phyloP scores from a whole-genome alignment of 1,139 yeast genomes.

The Geotrichum macrosporum region DNA sequence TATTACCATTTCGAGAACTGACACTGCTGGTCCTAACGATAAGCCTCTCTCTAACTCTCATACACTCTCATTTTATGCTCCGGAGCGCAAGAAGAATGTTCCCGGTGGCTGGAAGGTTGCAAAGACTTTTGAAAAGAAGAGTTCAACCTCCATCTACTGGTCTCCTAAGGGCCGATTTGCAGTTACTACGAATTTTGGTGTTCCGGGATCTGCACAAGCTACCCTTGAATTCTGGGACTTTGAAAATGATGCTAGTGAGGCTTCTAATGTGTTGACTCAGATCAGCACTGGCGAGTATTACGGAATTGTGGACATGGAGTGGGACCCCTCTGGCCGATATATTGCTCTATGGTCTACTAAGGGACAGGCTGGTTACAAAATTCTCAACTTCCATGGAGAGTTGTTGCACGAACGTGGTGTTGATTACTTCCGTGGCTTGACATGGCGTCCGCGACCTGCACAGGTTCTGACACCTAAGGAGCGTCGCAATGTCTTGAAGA shows the following conservation, averaged over 20 bases:
- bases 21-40: conserved; percentile 41
- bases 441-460: conserved; percentile 97
- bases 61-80: conserved; percentile 73
- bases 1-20: conserved; percentile 58
- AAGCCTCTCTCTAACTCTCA: conserved; percentile 59
- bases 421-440: conserved; percentile 81
- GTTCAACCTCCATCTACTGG: conserved; percentile 75
- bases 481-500: conserved; percentile 84
- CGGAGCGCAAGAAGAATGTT: conserved; percentile 52
- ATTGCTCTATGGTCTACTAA: conserved; percentile 77
- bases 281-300: conserved; percentile 61
- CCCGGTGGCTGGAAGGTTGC: conserved; percentile 57
- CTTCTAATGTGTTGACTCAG: conserved; percentile 57
- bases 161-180: conserved; percentile 92
- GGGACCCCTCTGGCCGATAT: conserved; percentile 97
- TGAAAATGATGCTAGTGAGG: conserved; percentile 48
- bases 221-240: conserved; percentile 76
- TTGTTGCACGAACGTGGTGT: conserved; percentile 67
- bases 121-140: conserved; percentile 57
- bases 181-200: conserved; percentile 67
- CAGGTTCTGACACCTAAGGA: conserved; percentile 71
- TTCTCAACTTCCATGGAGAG: conserved; percentile 80
- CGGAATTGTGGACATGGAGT: conserved; percentile 78
- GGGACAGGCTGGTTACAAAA: conserved; percentile 84
- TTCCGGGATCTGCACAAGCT: conserved; percentile 48